phyloP scores from a whole-genome alignment of 306 rosid species.

The Cucurbita maxima region DNA sequence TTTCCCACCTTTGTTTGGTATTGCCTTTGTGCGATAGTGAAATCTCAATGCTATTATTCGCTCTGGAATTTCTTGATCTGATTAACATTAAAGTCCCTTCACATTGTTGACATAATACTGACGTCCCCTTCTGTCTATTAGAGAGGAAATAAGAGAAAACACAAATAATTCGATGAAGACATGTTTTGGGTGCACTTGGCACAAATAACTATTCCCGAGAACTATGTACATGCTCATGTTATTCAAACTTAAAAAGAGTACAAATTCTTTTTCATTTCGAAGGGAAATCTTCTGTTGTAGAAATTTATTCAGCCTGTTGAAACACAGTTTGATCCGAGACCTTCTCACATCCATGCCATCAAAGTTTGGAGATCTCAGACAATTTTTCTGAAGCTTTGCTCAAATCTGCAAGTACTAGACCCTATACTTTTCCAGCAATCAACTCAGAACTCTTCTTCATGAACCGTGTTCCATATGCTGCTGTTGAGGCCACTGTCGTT shows the following conservation, averaged over 20 bases:
- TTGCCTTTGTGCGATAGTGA: not conserved
- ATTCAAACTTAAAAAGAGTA: not conserved
- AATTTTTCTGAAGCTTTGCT: not conserved
- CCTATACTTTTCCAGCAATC: constrained; percentile 12
- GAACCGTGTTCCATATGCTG: constrained; percentile 51
- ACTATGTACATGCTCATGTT: not conserved
- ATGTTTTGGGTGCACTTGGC: too few relatives aligned
- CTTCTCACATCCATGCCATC: not conserved
- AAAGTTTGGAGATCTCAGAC: not conserved
- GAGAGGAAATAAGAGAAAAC: too few relatives aligned
- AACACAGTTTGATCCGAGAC: not conserved
- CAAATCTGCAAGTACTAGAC: not conserved
- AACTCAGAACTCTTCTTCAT: constrained; percentile 22
- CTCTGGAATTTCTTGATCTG: not conserved
- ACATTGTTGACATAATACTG: too few relatives aligned
- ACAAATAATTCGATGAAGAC: too few relatives aligned
- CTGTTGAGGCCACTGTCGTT: constrained; percentile 52
- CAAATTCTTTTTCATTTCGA: not conserved
- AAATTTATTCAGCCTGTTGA: not conserved
- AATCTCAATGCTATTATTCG: not conserved
- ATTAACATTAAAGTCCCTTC: not conserved
- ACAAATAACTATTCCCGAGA: not conserved
- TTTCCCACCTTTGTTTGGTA: not conserved
- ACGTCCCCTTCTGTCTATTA: too few relatives aligned
- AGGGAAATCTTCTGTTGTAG: not conserved